Base-by-base conservation (phyloP, 129 eudicot species). In the Chrysanthemum seticuspe region DNA sequence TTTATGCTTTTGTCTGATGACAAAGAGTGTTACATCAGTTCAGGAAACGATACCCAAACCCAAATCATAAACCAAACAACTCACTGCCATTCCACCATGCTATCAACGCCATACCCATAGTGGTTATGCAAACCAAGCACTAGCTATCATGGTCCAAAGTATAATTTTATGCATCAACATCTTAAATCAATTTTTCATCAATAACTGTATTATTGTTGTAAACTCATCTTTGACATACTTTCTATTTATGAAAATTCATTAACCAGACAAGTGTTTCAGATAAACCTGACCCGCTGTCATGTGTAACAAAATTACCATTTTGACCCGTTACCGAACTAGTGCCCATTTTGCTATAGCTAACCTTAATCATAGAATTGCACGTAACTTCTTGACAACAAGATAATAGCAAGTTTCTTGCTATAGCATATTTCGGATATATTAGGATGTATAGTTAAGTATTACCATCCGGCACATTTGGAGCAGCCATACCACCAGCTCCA, bases 381-480 rank as follows among this genome's bases (percentile, higher is more conserved):
- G 0, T 52, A 14, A 52, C 44, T 65, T 65, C 13, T 36, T 36
- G 68, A 36, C 23, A 64, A 34, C 68, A 14, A 64, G 10, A 5
- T 6, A 64, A 36, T 64, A 11, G 50, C 68, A 31, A 31, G 2
- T 36, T 34, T 62, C 14, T 57, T 53, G 52, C 14, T 4, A 55
- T 34, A 3, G 49, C 13, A 36, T 8, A 11, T 19, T 12, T 7
- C 8, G 47, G 66, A 61, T 40, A 51, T 6, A 61, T 21, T 14
- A 13, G 6, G 49, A 55, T n/a, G 21, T 6, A 25, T 56, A 70
- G 44, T 61, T 15, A 59, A 51, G 9, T 5, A 64, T 74, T 70
- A 92, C 97, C 90, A 79, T 87, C 67, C 27, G 98, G 80, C 16
- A 63, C 78, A 65, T 82, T 86, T 13, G 95, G 75, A 49, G 57